Evolutionary conservation across 805 yeast species (phyloP), one percentile per base, ranked within the genome.

Genomic region (Grigorovia transvaalensis): DNA sequence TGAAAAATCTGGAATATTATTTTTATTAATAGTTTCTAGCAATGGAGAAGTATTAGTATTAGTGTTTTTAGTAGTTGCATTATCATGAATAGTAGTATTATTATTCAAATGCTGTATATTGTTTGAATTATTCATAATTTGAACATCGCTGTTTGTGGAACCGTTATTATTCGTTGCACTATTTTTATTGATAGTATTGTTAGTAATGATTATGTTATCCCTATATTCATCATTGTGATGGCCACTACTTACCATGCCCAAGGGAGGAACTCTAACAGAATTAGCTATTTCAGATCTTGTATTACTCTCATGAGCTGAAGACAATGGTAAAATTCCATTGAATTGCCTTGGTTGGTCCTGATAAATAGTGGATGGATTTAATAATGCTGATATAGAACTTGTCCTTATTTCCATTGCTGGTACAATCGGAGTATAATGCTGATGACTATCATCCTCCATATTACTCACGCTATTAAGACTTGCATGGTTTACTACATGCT

Each of bases 1-100:
- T 9, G 66, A 61, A 49, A 67, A 67, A 48, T 64, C 64, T 23
- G 53, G 50, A 50, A 57, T 17, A 23, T 29, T 47, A n/a, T 38
- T 38, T 15, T 29, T 23, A 20, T 35, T 23, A 38, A 13, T 13
- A 13, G 42, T 38, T 38, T n/a, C 17, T 7, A 38, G 12, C 44
- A 12, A 29, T 30, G 15, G 43, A 19, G 44, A 17, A 18, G 8
- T 33, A 13, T 33, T 33, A 33, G 44, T 12, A 17, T 23, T 27
- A 15, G 46, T 41, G 41, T n/a, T 47, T 33, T 2, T 11, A 33
- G 38, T 33, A 33, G 38, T 9, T 2, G 38, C 15, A 33, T 33
- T 33, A 33, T 13, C 38, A 33, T 33, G 4, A 13, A 33, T 33
- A 33, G 11, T 33, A 33, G 11, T 33, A 2, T 11, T 11, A 33